Conservation (phyloP, 257 asterid genomes). For the Hygrophila difformis region DNA sequence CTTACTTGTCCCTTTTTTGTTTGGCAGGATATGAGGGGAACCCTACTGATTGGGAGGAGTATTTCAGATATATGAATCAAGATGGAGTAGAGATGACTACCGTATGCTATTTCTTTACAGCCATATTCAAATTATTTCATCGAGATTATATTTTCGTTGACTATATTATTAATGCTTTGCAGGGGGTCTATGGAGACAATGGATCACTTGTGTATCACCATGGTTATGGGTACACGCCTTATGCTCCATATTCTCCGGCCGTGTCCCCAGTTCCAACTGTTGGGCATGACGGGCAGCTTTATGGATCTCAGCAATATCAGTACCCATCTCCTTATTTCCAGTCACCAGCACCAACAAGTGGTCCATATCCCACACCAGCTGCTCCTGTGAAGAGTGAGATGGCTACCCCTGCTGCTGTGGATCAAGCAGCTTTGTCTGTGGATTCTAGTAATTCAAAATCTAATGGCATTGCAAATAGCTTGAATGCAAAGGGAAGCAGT, state of each 20-base stretch:
- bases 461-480: conserved; percentile 32
- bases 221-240: conserved; percentile 53
- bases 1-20: background rate
- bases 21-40: conserved; percentile 33
- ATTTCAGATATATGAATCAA: conserved; percentile 30
- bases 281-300: conserved; percentile 60
- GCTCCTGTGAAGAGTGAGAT: conserved; percentile 41
- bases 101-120: conserved; percentile 20
- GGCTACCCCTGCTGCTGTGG: conserved; percentile 34
- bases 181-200: conserved; percentile 69
- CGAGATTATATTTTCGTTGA: background rate
- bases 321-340: conserved; percentile 59
- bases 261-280: conserved; percentile 52
- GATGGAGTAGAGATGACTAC: conserved; percentile 47
- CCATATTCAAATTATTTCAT: background rate
- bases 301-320: conserved; percentile 68
- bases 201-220: conserved; percentile 54
- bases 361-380: conserved; percentile 25
- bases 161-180: no score
- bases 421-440: conserved; percentile 35
- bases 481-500: conserved; percentile 35
- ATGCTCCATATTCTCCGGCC: conserved; percentile 64
- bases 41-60: conserved; percentile 44
- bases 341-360: conserved; percentile 38
- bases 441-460: conserved; percentile 45